phyloP scores from a whole-genome alignment of 192 early-diverging fungal species.

The Oehlia diaphana region DNA sequence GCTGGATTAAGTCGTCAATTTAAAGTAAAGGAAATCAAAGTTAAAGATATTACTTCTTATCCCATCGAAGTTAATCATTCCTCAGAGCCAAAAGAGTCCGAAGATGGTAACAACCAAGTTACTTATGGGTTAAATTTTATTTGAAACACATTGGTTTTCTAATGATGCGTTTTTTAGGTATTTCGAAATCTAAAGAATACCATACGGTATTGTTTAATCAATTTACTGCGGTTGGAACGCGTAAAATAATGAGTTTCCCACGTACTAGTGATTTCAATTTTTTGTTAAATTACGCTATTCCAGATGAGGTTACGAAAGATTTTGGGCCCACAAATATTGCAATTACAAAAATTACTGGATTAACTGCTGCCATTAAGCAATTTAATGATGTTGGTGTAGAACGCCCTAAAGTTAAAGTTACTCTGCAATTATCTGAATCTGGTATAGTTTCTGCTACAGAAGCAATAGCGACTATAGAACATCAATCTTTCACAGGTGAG shows the following conservation, averaged over 20 bases:
- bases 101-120: constrained; percentile 21
- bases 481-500: constrained; percentile 37
- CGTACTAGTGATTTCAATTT: constrained; percentile 80
- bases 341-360: constrained; percentile 63
- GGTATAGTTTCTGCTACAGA: constrained; percentile 71
- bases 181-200: constrained; percentile 37
- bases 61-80: constrained; percentile 69
- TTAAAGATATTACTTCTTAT: constrained; percentile 78
- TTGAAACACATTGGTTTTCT: not conserved
- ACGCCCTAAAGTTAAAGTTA: constrained; percentile 81
- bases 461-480: constrained; percentile 52
- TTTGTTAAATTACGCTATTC: constrained; percentile 58
- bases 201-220: constrained; percentile 62
- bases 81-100: constrained; percentile 36
- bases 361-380: constrained; percentile 68
- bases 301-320: constrained; percentile 32
- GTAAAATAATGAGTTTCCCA: constrained; percentile 86
- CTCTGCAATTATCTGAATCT: constrained; percentile 78
- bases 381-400: constrained; percentile 56
- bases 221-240: constrained; percentile 70
- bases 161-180: not conserved
- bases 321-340: constrained; percentile 52
- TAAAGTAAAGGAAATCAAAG: constrained; percentile 76
- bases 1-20: constrained; percentile 86
- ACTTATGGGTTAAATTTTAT: not conserved